Evolutionary conservation across 495 filamentous ascomycete species (phyloP).

Genomic region (Lepidopterella palustris): DNA sequence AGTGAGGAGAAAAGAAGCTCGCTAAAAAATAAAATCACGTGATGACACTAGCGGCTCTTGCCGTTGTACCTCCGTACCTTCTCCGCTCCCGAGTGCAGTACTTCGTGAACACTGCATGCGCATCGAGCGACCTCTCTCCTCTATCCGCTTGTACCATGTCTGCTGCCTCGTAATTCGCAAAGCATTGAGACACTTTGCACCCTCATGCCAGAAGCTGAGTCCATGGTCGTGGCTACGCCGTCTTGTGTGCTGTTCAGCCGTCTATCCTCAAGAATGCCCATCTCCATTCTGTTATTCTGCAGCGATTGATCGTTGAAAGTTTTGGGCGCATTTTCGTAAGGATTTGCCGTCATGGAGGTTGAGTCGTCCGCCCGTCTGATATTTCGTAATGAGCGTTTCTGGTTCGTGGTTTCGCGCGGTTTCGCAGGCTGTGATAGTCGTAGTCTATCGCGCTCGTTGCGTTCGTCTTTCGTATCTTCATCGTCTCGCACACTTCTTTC

Average conservation of each 20-base stretch:
- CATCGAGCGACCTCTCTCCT: not conserved
- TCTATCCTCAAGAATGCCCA: no score
- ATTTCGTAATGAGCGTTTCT: not conserved
- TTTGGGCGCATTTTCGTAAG: no score
- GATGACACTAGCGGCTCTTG: not conserved
- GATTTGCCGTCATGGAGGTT: no score
- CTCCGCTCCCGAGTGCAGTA: not conserved
- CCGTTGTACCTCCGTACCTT: not conserved
- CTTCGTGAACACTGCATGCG: not conserved
- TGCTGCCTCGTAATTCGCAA: no score
- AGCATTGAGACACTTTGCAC: no score
- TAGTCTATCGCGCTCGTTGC: not conserved
- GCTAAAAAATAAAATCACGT: not conserved
- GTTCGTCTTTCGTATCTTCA: not conserved
- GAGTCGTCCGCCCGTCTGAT: not conserved
- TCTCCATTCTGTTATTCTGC: no score
- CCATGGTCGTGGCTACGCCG: no score
- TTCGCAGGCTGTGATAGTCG: no score
- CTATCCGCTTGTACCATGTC: no score
- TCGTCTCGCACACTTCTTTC: conserved; percentile 4
- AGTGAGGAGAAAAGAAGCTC: not conserved
- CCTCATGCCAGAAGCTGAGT: no score
- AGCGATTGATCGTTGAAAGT: no score
- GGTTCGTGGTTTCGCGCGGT: not conserved
- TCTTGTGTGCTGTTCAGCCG: no score